phyloP scores from a whole-genome alignment of 2,329 filamentous ascomycete genomes.

The Nannizziopsis arthrosporioides region DNA sequence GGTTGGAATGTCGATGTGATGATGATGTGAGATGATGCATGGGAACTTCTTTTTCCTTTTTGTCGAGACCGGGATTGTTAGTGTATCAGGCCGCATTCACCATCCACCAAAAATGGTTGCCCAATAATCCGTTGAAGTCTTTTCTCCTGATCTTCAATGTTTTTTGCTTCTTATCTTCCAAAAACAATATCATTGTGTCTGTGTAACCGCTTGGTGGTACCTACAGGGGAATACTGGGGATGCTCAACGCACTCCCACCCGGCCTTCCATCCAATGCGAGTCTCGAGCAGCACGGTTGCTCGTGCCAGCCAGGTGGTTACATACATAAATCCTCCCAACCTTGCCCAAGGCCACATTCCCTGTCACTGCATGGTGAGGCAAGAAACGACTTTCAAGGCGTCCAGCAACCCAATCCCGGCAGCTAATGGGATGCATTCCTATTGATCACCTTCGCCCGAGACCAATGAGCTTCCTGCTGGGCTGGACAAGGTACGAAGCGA shows the following conservation, averaged over 20 bases:
- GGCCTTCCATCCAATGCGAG: neutral
- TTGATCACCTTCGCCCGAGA: constrained; percentile 1
- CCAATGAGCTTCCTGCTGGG: neutral
- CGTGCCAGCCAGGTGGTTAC: constrained; percentile 4
- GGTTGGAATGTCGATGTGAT: constrained; percentile 5
- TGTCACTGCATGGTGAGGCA: constrained; percentile 11
- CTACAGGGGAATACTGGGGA: too few relatives aligned
- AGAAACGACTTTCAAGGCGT: constrained; percentile 7
- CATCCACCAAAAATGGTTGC: neutral
- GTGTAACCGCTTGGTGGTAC: neutral
- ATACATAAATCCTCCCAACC: neutral
- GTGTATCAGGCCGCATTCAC: constrained; percentile 5
- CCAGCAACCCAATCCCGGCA: constrained; percentile 3
- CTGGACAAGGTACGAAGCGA: constrained; percentile 3
- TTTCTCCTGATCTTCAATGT: neutral
- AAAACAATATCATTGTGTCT: constrained; percentile 4
- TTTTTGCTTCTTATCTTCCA: neutral
- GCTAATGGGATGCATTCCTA: constrained; percentile 9
- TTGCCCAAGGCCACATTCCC: constrained; percentile 7
- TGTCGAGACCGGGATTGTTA: too few relatives aligned
- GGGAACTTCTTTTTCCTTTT: neutral
- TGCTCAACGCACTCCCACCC: too few relatives aligned
- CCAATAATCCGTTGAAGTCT: constrained; percentile 2
- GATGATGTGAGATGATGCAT: constrained; percentile 11
- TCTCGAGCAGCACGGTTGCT: neutral